Conservation (phyloP, 106 monocot genomes). For the Acorus calamus region DNA sequence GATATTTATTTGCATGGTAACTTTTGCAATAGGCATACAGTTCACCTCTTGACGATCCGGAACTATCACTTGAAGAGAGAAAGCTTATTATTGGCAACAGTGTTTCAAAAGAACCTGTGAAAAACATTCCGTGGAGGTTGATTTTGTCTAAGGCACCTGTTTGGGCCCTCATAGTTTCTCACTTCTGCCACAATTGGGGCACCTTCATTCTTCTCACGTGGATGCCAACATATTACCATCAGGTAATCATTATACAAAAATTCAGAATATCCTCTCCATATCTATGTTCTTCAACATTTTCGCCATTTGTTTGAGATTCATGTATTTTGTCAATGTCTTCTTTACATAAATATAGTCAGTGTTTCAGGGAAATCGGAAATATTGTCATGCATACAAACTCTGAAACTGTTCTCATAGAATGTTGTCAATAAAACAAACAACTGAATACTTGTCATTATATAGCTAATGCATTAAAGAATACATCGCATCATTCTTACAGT, state of each 20-base stretch:
- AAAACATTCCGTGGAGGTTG: slow-evolving; percentile 60
- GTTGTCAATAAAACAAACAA: too few species aligned
- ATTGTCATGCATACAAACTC: too few species aligned
- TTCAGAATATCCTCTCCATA: too few species aligned
- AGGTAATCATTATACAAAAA: slow-evolving; percentile 23
- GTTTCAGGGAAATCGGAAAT: too few species aligned
- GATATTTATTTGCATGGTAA: not conserved
- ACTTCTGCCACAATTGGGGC: slow-evolving; percentile 96
- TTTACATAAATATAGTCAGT: too few species aligned
- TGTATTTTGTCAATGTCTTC: too few species aligned
- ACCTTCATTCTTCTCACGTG: slow-evolving; percentile 98
- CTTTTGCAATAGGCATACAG: slow-evolving; percentile 51
- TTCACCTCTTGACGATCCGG: slow-evolving; percentile 82
- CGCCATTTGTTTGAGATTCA: too few species aligned
- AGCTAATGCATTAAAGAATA: not conserved
- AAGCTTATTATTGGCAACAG: slow-evolving; percentile 39
- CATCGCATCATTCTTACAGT: not conserved
- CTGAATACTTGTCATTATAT: too few species aligned
- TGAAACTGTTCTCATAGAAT: too few species aligned
- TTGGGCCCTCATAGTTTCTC: slow-evolving; percentile 81
- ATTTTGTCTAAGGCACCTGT: slow-evolving; percentile 84
- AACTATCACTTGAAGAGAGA: slow-evolving; percentile 42
- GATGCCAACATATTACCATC: slow-evolving; percentile 96
- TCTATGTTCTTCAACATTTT: too few species aligned
- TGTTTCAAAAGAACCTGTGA: slow-evolving; percentile 48